Evolutionary conservation across 306 rosid species (phyloP).

Genomic region (Luffa aegyptiaca): DNA sequence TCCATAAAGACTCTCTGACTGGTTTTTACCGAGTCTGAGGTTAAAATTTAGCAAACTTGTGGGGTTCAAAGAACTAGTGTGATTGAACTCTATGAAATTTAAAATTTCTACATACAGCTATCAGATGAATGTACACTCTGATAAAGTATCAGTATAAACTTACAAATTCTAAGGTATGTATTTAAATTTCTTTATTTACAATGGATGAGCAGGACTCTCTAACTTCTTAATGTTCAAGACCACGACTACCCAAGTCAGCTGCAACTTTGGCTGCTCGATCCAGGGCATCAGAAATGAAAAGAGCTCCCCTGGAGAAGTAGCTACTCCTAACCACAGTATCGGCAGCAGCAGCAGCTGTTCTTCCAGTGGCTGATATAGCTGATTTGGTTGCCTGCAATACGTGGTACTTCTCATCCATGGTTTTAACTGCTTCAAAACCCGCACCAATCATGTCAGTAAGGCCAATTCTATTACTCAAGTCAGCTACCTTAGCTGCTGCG

Average conservation of each 20-base stretch:
- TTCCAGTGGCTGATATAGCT: constrained; percentile 66
- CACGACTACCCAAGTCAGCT: constrained; percentile 56
- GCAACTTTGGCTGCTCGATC: constrained; percentile 51
- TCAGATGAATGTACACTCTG: not conserved
- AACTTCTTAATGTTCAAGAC: constrained; percentile 27
- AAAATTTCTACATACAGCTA: not conserved
- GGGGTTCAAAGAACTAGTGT: not conserved
- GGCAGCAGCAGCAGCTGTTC: constrained; percentile 69
- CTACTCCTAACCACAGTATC: constrained; percentile 44
- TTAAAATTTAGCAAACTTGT: not conserved
- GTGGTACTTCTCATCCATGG: constrained; percentile 57
- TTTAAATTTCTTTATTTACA: not conserved
- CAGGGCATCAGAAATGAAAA: constrained; percentile 69
- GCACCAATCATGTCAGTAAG: constrained; percentile 55
- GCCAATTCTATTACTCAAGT: constrained; percentile 64
- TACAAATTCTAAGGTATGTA: not conserved
- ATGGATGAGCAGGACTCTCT: not conserved
- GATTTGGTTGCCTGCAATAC: constrained; percentile 54
- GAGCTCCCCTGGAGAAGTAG: constrained; percentile 80
- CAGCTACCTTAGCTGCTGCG: constrained; percentile 65
- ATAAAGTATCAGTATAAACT: not conserved
- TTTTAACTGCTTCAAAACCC: constrained; percentile 44
- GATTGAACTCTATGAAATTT: not conserved
- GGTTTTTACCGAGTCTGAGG: not conserved
- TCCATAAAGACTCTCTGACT: not conserved